Percentiles rank a stretch among this genome's conserved stretches.
phyloP scores from a whole-genome alignment of 1,139 yeast species.

The Pichia sp. region DNA sequence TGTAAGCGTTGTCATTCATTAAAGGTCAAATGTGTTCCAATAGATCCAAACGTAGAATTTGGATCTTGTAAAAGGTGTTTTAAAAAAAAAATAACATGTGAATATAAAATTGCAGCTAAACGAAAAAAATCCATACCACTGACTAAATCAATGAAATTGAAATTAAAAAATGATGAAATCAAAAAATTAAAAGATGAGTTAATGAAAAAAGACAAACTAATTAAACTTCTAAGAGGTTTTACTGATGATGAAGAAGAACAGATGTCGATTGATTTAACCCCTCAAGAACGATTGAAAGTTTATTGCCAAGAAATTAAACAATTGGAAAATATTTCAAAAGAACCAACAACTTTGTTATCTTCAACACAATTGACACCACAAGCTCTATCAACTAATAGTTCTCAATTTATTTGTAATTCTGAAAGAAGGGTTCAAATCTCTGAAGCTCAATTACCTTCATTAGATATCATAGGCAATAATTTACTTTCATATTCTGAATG shows the following conservation, averaged over 20 bases:
- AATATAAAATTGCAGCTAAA: constrained; percentile 57
- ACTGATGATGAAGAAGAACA: constrained; percentile 11
- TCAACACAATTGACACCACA: no score
- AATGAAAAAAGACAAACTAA: constrained; percentile 17
- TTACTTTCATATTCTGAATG: constrained; percentile 48
- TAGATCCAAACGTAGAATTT: constrained; percentile 45
- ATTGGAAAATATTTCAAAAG: constrained; percentile 26
- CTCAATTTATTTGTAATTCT: constrained; percentile 26
- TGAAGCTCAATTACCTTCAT: constrained; percentile 22
- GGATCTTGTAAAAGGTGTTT: constrained; percentile 74
- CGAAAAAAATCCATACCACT: constrained; percentile 35
- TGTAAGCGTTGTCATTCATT: constrained; percentile 76
- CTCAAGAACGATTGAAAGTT: constrained; percentile 10
- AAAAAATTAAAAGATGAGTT: constrained; percentile 13
- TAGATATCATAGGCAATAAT: constrained; percentile 46
- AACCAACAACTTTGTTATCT: constrained; percentile 29
- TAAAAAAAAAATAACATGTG: constrained; percentile 58
- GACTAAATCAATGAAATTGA: constrained; percentile 12
- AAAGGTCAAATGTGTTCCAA: constrained; percentile 78
- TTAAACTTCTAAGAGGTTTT: constrained; percentile 14
- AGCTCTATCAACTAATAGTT: constrained; percentile 27
- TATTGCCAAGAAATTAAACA: constrained; percentile 32
- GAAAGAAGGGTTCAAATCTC: constrained; percentile 36
- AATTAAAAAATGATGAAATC: constrained; percentile 13
- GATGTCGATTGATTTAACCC: neutral